phyloP scores from a whole-genome alignment of 2,329 filamentous ascomycete genomes.

The Monosporascus sp. region DNA sequence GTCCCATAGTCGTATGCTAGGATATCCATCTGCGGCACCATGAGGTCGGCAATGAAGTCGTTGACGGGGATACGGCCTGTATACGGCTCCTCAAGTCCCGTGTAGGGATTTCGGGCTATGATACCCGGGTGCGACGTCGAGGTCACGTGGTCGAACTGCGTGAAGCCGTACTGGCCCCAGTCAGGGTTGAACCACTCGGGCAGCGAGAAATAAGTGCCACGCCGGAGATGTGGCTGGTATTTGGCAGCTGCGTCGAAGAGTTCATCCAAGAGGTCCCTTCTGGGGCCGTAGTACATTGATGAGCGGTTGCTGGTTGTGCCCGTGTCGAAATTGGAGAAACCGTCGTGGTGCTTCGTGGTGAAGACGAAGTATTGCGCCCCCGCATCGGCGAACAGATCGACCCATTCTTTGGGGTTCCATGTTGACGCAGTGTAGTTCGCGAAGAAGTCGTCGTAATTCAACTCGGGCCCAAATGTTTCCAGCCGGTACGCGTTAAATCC shows the following conservation, averaged over 20 bases:
- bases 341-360: slow-evolving; percentile 43
- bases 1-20: slow-evolving; percentile 37
- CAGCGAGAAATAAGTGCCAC: slow-evolving; percentile 44
- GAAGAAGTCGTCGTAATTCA: slow-evolving; percentile 53
- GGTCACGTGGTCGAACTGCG: slow-evolving; percentile 18
- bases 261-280: slow-evolving; percentile 35
- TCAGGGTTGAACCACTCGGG: slow-evolving; percentile 46
- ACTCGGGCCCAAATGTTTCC: slow-evolving; percentile 42
- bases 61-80: slow-evolving; percentile 32
- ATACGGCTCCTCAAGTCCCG: slow-evolving; percentile 34
- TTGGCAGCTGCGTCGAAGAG: slow-evolving; percentile 36
- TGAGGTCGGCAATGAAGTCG: slow-evolving; percentile 39
- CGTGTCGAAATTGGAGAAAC: slow-evolving; percentile 40
- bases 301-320: slow-evolving; percentile 33
- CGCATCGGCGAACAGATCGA: slow-evolving; percentile 31
- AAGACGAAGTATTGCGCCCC: slow-evolving; percentile 41
- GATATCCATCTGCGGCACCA: slow-evolving; percentile 41
- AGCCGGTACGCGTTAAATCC: slow-evolving; percentile 44
- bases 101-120: slow-evolving; percentile 39
- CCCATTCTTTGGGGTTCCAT: slow-evolving; percentile 43
- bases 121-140: slow-evolving; percentile 18
- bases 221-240: slow-evolving; percentile 35
- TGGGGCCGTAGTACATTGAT: slow-evolving; percentile 35
- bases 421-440: slow-evolving; percentile 44
- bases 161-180: slow-evolving; percentile 38